A percentile compares a stretch with the other conserved stretches of the same genome.
Conservation (phyloP, 257 asterid species). For the Solanum tarijense region DNA sequence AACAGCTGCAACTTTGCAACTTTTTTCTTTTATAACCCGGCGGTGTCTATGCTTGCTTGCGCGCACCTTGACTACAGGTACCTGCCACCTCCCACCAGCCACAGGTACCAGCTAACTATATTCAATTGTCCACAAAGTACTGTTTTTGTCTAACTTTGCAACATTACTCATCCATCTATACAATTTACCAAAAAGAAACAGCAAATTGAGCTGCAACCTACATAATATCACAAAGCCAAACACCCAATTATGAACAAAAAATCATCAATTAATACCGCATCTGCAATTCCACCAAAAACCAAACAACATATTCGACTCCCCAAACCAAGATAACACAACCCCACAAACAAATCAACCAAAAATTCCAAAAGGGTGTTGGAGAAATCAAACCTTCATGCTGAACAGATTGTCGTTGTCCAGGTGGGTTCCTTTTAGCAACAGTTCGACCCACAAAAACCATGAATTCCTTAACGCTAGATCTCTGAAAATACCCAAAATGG, state of each 20-base stretch:
- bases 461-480: conserved; percentile 62
- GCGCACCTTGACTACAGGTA: not conserved
- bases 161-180: not conserved
- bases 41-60: not conserved
- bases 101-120: not conserved
- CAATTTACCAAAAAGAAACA: not conserved
- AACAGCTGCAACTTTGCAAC: not conserved
- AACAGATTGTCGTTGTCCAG: conserved; percentile 80
- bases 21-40: not conserved
- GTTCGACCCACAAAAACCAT: conserved; percentile 76
- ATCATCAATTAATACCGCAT: not conserved
- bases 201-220: not conserved
- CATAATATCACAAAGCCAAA: not conserved
- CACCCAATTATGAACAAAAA: not conserved
- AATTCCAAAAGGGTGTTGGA: not conserved
- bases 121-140: not conserved
- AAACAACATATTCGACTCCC: not conserved
- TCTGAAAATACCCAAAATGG: conserved; percentile 81
- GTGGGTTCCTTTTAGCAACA: conserved; percentile 68
- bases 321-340: not conserved
- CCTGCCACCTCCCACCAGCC: not conserved
- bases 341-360: not conserved
- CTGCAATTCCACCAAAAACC: not conserved
- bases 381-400: conserved; percentile 60
- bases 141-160: not conserved